Base-by-base conservation (phyloP, 345 rosid species). In the Erodium maritimum region DNA sequence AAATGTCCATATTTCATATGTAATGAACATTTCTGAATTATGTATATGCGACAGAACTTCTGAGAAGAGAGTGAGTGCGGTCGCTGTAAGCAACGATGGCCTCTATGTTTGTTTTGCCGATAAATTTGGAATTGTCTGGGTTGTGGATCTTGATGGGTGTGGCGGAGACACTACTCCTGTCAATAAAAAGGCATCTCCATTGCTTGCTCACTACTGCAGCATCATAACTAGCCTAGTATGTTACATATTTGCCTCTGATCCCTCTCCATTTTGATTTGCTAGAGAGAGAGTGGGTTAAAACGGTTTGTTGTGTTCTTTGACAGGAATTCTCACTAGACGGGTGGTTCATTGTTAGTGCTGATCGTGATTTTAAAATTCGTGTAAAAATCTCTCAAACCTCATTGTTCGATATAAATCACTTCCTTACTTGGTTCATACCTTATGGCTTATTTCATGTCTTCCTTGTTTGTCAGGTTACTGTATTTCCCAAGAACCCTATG, bases 91-190 rank as follows among this genome's bases (percentile, higher is more conserved):
- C 70, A 65, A 75, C 23, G 82, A 87, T 66, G 90, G 79, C 21
- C 69, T 64, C 52, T 59, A 79, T 74, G 86, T 82, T 60, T 90
- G 96, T 62, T 94, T 79, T 66, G 90, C 97, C 59, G 97, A 94
- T 68, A 90, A 90, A 71, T 94, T 94, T 70, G 97, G 97, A 77
- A 93, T 81, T 73, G 95, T 90, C 60, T 85, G 99, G 96, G 90
- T 81, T 67, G 78, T 85, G 68, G 79, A 73, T 68, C 64, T 81
- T 25, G 76, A 71, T 42, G 87, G 67, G 42, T 57, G 74, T 66
- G 75, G 69, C 23, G 80, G 74, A 23, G 67, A 72, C 57, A 50
- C 67, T 58, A 45, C 61, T 72, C 16, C 62, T 23, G 74, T 67
- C 37, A 62, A 71, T 74, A 77, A 75, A 74, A 83, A 84, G 83